Evolutionary conservation across 352 stramenopile genomes (phyloP).

Genomic region (Phytophthora hybrid): DNA sequence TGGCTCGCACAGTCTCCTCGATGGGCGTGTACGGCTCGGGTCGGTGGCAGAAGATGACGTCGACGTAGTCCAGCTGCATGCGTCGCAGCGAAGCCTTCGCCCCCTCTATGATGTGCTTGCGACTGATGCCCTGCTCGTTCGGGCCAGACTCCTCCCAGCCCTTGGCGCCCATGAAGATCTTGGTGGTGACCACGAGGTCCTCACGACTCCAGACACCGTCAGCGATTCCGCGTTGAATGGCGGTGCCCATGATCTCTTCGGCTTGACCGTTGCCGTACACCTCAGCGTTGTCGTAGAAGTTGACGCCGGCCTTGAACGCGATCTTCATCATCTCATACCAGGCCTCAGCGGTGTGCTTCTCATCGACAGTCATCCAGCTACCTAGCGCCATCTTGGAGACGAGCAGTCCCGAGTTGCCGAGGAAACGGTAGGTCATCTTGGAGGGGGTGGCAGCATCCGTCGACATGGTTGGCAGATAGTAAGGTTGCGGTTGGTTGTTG

Average conservation of each 20-base stretch:
- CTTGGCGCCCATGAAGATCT: conserved; percentile 44
- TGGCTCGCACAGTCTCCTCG: conserved; percentile 19
- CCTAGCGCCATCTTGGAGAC: conserved; percentile 30
- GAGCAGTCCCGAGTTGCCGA: conserved; percentile 27
- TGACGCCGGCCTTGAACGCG: conserved; percentile 25
- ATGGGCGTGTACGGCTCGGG: conserved; percentile 33
- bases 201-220: conserved; percentile 28
- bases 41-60: conserved; percentile 57
- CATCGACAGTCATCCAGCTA: conserved; percentile 21
- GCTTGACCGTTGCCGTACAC: conserved; percentile 22
- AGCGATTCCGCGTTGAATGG: conserved; percentile 20
- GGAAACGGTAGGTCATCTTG: conserved; percentile 28
- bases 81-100: conserved; percentile 36
- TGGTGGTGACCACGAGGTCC: conserved; percentile 50
- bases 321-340: conserved; percentile 36
- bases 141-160: not conserved
- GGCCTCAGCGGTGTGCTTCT: conserved; percentile 18
- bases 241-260: conserved; percentile 19
- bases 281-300: conserved; percentile 32
- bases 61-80: conserved; percentile 39
- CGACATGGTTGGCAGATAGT: not conserved
- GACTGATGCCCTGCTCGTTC: conserved; percentile 26
- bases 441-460: not conserved
- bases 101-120: conserved; percentile 40
- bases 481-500: not conserved